Percentiles rank a stretch among this genome's conserved stretches.
phyloP scores from a whole-genome alignment of 148 eudicot species.

The Heliosperma pusillum region DNA sequence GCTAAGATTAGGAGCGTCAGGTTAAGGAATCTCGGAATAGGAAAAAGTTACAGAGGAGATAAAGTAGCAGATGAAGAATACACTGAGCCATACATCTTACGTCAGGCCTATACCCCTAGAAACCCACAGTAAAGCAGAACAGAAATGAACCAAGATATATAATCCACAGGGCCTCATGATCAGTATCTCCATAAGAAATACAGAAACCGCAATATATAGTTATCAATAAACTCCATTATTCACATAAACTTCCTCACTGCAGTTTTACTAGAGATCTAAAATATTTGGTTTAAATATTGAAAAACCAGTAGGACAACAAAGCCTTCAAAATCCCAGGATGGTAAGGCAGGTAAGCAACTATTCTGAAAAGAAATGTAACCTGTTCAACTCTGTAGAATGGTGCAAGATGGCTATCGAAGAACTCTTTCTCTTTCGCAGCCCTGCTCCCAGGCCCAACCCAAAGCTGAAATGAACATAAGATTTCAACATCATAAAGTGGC shows the following conservation, averaged over 20 bases:
- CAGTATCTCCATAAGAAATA: neutral
- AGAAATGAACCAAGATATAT: neutral
- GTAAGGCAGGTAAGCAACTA: neutral
- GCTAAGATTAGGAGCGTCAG: neutral
- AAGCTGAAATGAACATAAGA: slow-evolving; percentile 53
- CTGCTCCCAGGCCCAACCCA: slow-evolving; percentile 98
- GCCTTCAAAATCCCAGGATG: neutral
- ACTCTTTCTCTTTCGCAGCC: slow-evolving; percentile 88
- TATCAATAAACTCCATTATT: neutral
- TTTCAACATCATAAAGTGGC: slow-evolving; percentile 9
- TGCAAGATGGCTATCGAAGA: slow-evolving; percentile 87
- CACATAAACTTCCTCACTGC: neutral
- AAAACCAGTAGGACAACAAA: neutral
- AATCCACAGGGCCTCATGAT: neutral
- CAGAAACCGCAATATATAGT: neutral
- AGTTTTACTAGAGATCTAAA: too few species aligned
- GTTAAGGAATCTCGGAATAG: neutral
- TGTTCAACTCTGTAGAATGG: slow-evolving; percentile 99
- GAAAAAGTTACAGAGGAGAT: neutral
- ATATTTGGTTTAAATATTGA: too few species aligned
- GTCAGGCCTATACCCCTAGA: neutral
- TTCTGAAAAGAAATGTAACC: slow-evolving; percentile 37
- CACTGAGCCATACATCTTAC: neutral
- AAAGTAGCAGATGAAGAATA: neutral
- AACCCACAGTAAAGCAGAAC: neutral